Conservation (phyloP, 495 filamentous ascomycete species). For the Penicillium flavigenum region DNA sequence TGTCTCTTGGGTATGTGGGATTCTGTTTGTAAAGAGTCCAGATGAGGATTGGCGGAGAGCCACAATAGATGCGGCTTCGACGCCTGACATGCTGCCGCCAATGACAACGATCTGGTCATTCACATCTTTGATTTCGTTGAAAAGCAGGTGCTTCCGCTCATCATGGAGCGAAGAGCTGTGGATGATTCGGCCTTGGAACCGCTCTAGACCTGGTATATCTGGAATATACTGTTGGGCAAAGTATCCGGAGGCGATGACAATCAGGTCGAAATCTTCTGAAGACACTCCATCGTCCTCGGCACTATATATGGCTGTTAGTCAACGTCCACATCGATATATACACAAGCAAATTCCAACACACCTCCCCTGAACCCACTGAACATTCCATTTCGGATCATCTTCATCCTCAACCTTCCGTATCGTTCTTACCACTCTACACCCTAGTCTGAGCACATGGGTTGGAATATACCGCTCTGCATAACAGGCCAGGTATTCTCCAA, state of each 20-base stretch:
- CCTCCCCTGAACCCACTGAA: slow-evolving; percentile 45
- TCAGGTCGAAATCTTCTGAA: slow-evolving; percentile 61
- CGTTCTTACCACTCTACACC: slow-evolving; percentile 51
- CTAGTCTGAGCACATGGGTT: slow-evolving; percentile 46
- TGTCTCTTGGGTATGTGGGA: slow-evolving; percentile 23
- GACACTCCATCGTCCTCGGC: slow-evolving; percentile 6
- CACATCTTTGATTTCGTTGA: neutral
- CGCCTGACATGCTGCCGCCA: slow-evolving; percentile 81
- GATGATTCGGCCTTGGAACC: slow-evolving; percentile 40
- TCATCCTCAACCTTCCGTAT: slow-evolving; percentile 30
- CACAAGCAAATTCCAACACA: slow-evolving; percentile 13
- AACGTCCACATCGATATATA: slow-evolving; percentile 1
- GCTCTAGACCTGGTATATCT: slow-evolving; percentile 36
- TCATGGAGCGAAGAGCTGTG: slow-evolving; percentile 59
- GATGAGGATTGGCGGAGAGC: slow-evolving; percentile 67
- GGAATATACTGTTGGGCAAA: slow-evolving; percentile 65
- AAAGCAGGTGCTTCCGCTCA: slow-evolving; percentile 23
- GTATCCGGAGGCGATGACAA: slow-evolving; percentile 75
- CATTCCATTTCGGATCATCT: slow-evolving; percentile 49
- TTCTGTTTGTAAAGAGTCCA: slow-evolving; percentile 42
- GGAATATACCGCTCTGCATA: slow-evolving; percentile 62
- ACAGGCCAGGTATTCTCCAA: slow-evolving; percentile 67
- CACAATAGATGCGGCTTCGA: slow-evolving; percentile 70
- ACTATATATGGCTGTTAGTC: slow-evolving; percentile 14
- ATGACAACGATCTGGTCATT: slow-evolving; percentile 58